phyloP scores from a whole-genome alignment of 2,329 filamentous ascomycete species.

The Cryphonectria carpinicola region DNA sequence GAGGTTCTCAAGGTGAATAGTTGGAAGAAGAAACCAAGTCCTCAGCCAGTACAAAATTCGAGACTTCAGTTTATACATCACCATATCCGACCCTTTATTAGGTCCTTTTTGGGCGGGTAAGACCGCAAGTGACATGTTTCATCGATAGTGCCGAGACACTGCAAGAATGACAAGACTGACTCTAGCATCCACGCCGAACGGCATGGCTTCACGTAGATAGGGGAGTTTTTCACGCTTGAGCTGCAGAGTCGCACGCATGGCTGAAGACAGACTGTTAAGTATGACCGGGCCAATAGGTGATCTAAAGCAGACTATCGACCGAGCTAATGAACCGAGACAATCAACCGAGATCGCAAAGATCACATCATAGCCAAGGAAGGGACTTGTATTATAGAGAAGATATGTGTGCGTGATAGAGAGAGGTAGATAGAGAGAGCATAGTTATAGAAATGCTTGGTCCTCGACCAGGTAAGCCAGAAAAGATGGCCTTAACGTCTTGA shows the following conservation, averaged over 20 bases:
- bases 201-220: neutral
- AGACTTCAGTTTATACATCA: neutral
- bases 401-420: neutral
- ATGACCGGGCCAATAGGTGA: neutral
- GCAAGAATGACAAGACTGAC: neutral
- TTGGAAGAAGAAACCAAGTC: neutral
- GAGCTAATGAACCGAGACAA: neutral
- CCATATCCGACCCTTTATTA: neutral
- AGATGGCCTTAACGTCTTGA: neutral
- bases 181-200: neutral
- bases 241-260: neutral
- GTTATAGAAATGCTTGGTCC: neutral
- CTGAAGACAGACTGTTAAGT: neutral
- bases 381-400: neutral
- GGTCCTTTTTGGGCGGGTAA: neutral
- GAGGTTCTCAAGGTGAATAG: neutral
- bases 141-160: neutral
- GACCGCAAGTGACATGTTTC: neutral
- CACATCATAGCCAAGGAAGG: neutral
- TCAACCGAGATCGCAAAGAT: neutral
- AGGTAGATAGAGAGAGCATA: neutral
- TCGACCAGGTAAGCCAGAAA: neutral
- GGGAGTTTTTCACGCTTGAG: neutral
- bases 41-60: neutral
- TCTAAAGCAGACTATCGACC: neutral